These are phyloP conservation scores for Vanilla planifolia DNA, from an alignment of 106 monocot species.

Conservation along the genomic window DNA sequence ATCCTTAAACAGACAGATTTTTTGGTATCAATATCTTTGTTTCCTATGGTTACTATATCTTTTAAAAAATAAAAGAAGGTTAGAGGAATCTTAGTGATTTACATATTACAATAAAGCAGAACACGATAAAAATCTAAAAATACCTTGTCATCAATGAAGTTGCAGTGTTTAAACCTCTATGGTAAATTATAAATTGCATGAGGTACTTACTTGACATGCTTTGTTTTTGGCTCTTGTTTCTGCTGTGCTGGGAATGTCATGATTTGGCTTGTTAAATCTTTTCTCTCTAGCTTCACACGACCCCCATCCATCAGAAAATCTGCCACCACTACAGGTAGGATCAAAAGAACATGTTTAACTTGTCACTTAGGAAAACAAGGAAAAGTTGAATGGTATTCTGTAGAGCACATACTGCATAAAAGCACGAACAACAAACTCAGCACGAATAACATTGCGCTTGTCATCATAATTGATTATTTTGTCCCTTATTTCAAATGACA, in stretches of 20 bases:
- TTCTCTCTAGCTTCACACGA: constrained; percentile 89
- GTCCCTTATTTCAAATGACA: constrained; percentile 94
- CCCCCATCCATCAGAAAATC: constrained; percentile 93
- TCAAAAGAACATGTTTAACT: background rate
- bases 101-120: too few species aligned
- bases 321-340: constrained; percentile 58
- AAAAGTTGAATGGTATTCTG: background rate
- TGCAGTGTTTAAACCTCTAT: too few species aligned
- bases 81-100: too few species aligned
- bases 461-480: constrained; percentile 90
- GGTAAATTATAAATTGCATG: background rate
- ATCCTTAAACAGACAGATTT: too few species aligned
- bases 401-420: constrained; percentile 76
- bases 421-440: constrained; percentile 89
- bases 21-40: too few species aligned
- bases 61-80: too few species aligned
- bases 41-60: too few species aligned
- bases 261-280: constrained; percentile 75
- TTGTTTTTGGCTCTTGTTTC: constrained; percentile 99
- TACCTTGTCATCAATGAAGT: too few species aligned
- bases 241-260: constrained; percentile 97
- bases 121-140: too few species aligned
- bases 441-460: constrained; percentile 74
- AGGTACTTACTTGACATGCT: constrained; percentile 72
- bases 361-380: constrained; percentile 1